These are phyloP conservation scores for Blastomyces gilchristii DNA, from an alignment of 2,329 filamentous ascomycete species.

Conservation along the genomic window DNA sequence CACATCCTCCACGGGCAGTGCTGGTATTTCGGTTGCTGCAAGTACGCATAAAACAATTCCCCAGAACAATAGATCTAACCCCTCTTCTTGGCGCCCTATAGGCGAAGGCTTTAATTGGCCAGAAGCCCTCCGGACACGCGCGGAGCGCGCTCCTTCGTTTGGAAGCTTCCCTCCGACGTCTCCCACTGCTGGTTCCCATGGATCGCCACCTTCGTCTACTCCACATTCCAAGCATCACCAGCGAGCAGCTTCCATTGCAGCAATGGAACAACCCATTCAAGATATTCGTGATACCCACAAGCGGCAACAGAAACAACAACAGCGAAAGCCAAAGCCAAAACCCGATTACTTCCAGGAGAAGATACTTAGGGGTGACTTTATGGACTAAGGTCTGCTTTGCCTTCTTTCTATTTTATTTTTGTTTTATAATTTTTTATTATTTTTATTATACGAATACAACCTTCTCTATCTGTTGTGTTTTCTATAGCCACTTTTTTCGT, in stretches of 20 bases:
- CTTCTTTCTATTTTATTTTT: not conserved
- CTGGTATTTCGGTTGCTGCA: constrained; percentile 24
- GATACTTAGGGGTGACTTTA: constrained; percentile 95
- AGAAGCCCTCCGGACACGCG: constrained; percentile 85
- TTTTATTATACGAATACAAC: too few species aligned
- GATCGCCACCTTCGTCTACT: constrained; percentile 27
- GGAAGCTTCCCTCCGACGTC: constrained; percentile 22
- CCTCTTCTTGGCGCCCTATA: constrained; percentile 43
- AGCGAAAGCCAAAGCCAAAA: constrained; percentile 49
- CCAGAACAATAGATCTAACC: constrained; percentile 34
- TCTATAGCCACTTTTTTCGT: not conserved
- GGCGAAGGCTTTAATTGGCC: constrained; percentile 96
- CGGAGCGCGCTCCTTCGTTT: constrained; percentile 59
- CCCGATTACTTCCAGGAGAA: constrained; percentile 94
- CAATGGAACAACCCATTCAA: constrained; percentile 46
- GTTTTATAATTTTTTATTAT: not conserved
- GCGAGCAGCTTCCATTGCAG: constrained; percentile 36
- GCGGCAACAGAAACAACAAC: constrained; percentile 19
- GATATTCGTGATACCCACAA: constrained; percentile 14
- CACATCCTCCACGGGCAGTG: constrained; percentile 16
- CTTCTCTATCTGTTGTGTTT: not conserved
- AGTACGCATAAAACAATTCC: constrained; percentile 28
- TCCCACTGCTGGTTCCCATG: constrained; percentile 20
- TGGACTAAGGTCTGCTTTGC: constrained; percentile 55
- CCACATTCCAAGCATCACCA: constrained; percentile 36